Base-by-base conservation (phyloP, 2,329 filamentous ascomycete species). In the Penicillium sp. region DNA sequence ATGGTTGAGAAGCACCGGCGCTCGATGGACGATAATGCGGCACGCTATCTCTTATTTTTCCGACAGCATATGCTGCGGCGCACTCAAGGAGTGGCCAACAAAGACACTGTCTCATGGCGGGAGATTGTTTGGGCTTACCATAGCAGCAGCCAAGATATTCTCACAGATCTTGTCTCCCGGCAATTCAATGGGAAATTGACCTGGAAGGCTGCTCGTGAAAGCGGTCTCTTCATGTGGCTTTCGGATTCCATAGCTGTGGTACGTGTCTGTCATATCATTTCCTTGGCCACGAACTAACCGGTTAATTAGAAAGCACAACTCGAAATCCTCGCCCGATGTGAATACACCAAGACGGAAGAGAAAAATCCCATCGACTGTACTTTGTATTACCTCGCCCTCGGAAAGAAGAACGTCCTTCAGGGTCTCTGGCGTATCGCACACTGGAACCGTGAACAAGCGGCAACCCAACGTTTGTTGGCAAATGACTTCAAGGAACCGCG, bases 171-270 rank as follows among this genome's bases (percentile, higher is more conserved):
- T 66, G 89, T 96, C 10, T 86, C 87, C 12, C 81, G 85, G 21
- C 91, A 95, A 67, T 92, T 89, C 66, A 89, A 92, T 62, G 88
- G 89, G 1, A 88, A 85, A 58, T 82, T 97, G 78, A 78, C 88
- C 7, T 99, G 94, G 94, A 84, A 89, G 62, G 84, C 93, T 67
- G 94, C 93, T 1, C 84, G 89, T 47, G 89, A 95, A 71, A 91
- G 89, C 64, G 94, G 94, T 12, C 82, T 97, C 55, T 97, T 96
- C 70, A 93, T 97, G 87, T 99, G 94, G 93, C 82, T 99, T 62
- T 85, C 86, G 0, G 93, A 97, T 73, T 75, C 82, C 19, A 84
- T 83, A 54, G 87, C 91, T 23, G 79, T 97, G 71, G 91, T 94
- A 81, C 74, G 87, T 73, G 48, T 31, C 3, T 35, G 7, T 25